Percentiles rank a stretch among this genome's conserved stretches.
Conservation (phyloP, 345 rosid species). For the Eucalyptus polyanthemos region DNA sequence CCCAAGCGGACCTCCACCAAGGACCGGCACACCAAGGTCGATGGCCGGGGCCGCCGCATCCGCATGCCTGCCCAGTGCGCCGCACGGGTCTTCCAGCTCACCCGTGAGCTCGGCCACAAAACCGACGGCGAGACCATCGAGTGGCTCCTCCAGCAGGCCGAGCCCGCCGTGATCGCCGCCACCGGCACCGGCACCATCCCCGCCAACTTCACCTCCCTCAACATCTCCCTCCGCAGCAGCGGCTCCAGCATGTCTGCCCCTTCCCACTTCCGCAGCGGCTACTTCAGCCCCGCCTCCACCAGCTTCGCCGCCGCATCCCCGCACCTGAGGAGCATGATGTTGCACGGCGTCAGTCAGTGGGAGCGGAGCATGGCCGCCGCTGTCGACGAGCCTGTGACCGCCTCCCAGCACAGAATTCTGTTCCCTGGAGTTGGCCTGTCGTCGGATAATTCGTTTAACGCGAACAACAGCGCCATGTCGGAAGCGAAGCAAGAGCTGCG, state of each 20-base stretch:
- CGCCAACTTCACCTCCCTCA: constrained; percentile 82
- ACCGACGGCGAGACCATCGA: constrained; percentile 90
- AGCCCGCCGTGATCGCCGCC: constrained; percentile 84
- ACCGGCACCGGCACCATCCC: constrained; percentile 95
- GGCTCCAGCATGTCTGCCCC: constrained; percentile 62
- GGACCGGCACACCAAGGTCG: constrained; percentile 92
- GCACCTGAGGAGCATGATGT: constrained; percentile 5
- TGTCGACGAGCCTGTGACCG: not conserved
- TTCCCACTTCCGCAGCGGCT: constrained; percentile 45
- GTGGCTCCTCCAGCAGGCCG: constrained; percentile 90
- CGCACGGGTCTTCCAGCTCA: constrained; percentile 87
- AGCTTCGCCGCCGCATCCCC: constrained; percentile 15
- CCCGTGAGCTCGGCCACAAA: constrained; percentile 83
- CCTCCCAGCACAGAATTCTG: constrained; percentile 10
- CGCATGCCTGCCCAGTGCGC: constrained; percentile 95
- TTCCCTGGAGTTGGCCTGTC: constrained; percentile 12
- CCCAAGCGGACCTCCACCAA: constrained; percentile 67
- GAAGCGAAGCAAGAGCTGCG: constrained; percentile 24
- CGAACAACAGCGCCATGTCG: constrained; percentile 1
- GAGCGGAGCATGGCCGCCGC: constrained; percentile 5
- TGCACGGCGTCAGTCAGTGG: constrained; percentile 9
- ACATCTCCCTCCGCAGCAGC: constrained; percentile 75
- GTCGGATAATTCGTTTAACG: not conserved
- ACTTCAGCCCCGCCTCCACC: constrained; percentile 9
- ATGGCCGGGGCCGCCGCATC: constrained; percentile 95